Base-by-base conservation (phyloP, 129 eudicot genomes). In the Lonicera japonica region DNA sequence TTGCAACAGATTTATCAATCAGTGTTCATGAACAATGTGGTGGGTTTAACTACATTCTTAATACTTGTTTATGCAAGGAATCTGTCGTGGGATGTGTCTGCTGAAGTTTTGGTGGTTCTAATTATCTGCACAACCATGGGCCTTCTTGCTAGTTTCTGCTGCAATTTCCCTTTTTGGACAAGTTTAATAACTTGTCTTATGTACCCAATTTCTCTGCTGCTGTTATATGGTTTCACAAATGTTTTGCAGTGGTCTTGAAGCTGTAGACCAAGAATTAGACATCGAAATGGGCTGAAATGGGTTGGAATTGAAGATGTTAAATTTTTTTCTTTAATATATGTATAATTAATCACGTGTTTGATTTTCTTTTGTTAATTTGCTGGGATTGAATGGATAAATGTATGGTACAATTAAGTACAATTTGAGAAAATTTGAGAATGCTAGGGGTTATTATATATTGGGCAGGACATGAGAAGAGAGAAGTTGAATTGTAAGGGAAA, bases 21-120 rank as follows among this genome's bases (percentile, higher is more conserved):
- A 56, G 89, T 85, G 52, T 74, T 79, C 70, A 84, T 82, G 94
- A 82, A 74, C 75, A 88, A 70, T 56, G 66, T 85, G 66, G 68
- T 68, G 24, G 78, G 94, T 23, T 67, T 88, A 61, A 29, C 79
- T 14, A 59, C 82, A n/a, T 76, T 87, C 64, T 24, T 87, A 24
- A 67, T 74, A 8, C 57, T 86, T 10, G 80, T 88, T 17, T 84
- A 74, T 34, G 67, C 79, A 11, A 72, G 71, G 34, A 78, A 76
- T 19, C 40, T 82, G 59, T 63, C 83, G 8, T 82, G 86, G 80
- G 82, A 84, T 72, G 83, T 81, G 18, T 71, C 96, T 1, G 86
- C 96, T 11, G 96, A 88, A 70, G 83, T 84, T 68, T 66, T 88
- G 36, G 82, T 86, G 5, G 89, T 84, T 34, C 29, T 88, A 47